A percentile compares a stretch with the other conserved stretches of the same genome.
Evolutionary conservation across 305 asterid genomes (phyloP).

Genomic region (Fraxinus albicans): DNA sequence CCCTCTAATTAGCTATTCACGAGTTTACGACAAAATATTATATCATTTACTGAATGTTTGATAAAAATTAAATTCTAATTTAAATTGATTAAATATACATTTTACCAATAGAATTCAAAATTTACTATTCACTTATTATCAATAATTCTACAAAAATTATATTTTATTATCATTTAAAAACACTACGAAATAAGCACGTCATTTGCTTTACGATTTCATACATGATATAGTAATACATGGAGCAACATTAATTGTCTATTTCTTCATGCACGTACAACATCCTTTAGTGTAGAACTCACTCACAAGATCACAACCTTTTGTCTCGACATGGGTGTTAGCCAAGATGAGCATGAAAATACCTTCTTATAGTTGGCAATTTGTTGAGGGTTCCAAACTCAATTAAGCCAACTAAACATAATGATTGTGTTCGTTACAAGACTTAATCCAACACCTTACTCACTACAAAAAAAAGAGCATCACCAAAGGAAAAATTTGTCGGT

Average conservation of each 20-base stretch:
- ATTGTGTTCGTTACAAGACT: no score
- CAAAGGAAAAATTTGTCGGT: no score
- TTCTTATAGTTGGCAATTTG: no score
- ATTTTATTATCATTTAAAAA: background rate
- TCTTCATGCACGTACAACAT: background rate
- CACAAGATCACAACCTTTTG: background rate
- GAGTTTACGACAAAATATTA: no score
- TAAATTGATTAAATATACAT: background rate
- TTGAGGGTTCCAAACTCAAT: background rate
- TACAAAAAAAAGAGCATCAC: background rate
- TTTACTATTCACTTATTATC: background rate
- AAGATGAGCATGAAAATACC: background rate
- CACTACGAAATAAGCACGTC: background rate
- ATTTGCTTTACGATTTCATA: background rate
- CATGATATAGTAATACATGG: background rate
- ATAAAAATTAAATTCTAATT: no score
- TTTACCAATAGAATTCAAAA: background rate
- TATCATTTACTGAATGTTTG: no score
- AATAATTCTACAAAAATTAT: no score
- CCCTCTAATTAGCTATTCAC: background rate
- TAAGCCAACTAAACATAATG: no score
- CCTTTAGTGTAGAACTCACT: background rate
- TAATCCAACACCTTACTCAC: no score
- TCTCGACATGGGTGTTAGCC: background rate
- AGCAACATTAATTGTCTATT: background rate